Percentiles rank a stretch among this genome's conserved stretches.
phyloP scores from a whole-genome alignment of 306 rosid species.

The Acmispon strigosus region DNA sequence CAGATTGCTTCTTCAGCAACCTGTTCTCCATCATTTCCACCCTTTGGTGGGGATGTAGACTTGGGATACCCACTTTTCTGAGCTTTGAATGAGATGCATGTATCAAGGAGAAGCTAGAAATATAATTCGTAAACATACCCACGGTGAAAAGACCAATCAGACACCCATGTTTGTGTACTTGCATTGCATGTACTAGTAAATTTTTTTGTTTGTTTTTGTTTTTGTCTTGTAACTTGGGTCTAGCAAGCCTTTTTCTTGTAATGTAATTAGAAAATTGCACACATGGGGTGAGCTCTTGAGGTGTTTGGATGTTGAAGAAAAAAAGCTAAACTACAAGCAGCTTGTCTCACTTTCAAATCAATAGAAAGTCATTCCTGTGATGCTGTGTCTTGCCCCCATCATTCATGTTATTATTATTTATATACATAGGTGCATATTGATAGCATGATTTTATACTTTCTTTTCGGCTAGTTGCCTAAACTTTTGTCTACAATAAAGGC shows the following conservation, averaged over 20 bases:
- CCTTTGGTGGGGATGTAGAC: constrained; percentile 77
- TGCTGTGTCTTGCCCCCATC: constrained; percentile 6
- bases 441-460: constrained; percentile 27
- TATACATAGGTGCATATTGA: constrained; percentile 14
- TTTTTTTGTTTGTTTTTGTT: background rate
- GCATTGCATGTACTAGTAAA: constrained; percentile 34
- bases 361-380: constrained; percentile 19
- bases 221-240: constrained; percentile 32
- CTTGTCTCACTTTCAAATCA: constrained; percentile 28
- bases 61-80: constrained; percentile 57
- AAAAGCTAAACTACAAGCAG: background rate
- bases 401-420: background rate
- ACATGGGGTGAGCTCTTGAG: constrained; percentile 19
- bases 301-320: background rate
- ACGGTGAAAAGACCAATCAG: too few relatives aligned
- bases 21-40: constrained; percentile 50
- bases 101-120: background rate
- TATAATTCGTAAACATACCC: too few relatives aligned
- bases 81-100: constrained; percentile 2
- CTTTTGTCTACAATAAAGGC: constrained; percentile 44
- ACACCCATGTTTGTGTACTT: constrained; percentile 17
- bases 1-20: constrained; percentile 38
- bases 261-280: constrained; percentile 33
- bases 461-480: constrained; percentile 39
- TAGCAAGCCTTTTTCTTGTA: constrained; percentile 20